phyloP scores from a whole-genome alignment of 148 eudicot species.

The Rhododendron simsii region DNA sequence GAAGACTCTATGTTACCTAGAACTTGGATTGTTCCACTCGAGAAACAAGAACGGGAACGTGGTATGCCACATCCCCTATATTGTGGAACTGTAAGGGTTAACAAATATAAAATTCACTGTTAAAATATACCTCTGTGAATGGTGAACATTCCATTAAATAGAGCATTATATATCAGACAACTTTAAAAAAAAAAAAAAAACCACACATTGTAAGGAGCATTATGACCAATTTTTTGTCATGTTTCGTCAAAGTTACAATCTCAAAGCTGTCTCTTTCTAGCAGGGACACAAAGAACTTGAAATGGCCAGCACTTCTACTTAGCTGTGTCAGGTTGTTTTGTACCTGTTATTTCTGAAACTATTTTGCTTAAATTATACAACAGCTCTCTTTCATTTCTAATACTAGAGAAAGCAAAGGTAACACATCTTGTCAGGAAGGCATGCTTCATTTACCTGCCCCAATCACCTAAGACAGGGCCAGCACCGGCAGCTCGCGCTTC shows the following conservation, averaged over 20 bases:
- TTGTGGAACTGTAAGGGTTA: background rate
- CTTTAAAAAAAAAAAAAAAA: background rate
- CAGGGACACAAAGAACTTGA: background rate
- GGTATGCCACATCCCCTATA: background rate
- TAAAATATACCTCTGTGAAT: background rate
- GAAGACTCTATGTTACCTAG: background rate
- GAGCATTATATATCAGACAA: background rate
- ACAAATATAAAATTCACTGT: background rate
- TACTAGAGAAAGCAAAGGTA: background rate
- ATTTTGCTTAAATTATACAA: background rate
- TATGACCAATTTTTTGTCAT: background rate
- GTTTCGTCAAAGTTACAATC: background rate
- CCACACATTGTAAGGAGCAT: background rate
- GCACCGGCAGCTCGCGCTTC: conserved; percentile 90
- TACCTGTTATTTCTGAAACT: background rate
- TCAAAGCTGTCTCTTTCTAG: background rate
- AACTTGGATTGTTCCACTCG: background rate
- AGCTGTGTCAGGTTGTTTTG: background rate
- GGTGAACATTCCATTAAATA: background rate
- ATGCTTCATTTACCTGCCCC: conserved; percentile 63
- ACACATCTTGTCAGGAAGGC: background rate
- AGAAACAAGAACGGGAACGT: background rate
- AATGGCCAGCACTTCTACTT: background rate
- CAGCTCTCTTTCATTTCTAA: background rate
- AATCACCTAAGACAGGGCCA: conserved; percentile 83